Evolutionary conservation across 257 asterid species (phyloP).

Genomic region (Primulina eburnea): DNA sequence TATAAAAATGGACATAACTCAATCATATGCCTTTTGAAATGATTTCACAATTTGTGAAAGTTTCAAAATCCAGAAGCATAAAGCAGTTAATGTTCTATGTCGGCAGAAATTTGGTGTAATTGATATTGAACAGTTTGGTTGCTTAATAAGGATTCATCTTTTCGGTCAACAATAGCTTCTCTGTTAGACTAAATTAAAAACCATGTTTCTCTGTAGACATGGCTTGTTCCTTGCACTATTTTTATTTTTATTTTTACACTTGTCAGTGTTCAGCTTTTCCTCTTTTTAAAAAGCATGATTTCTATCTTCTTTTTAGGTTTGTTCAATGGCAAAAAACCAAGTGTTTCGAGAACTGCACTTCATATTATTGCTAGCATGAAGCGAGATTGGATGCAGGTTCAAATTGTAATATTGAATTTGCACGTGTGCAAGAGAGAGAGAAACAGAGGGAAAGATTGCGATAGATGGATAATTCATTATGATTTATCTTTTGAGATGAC

Average conservation of each 20-base stretch:
- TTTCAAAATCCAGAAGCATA: conserved; percentile 1
- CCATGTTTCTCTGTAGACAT: not conserved
- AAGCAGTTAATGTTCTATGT: conserved; percentile 8
- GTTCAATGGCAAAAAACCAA: conserved; percentile 38
- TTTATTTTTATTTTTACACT: not conserved
- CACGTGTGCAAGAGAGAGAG: conserved; percentile 11
- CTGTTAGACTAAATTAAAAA: not conserved
- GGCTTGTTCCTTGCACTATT: conserved; percentile 1
- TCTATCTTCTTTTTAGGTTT: conserved; percentile 46
- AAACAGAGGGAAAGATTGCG: conserved; percentile 1
- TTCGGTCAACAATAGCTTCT: conserved; percentile 11
- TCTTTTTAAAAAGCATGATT: conserved; percentile 20
- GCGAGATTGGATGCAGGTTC: conserved; percentile 95
- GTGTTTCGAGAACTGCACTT: conserved; percentile 47
- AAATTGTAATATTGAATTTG: not conserved
- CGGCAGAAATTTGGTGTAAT: conserved; percentile 5
- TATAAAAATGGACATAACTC: conserved; percentile 1
- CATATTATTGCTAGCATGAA: conserved; percentile 77
- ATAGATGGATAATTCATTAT: not conserved
- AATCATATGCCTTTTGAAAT: conserved; percentile 16
- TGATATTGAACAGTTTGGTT: not conserved
- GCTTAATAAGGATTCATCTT: not conserved
- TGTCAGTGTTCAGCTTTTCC: conserved; percentile 5
- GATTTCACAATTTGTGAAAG: not conserved
- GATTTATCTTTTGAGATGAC: conserved; percentile 8